phyloP scores from a whole-genome alignment of 2,329 filamentous ascomycete genomes.

The Pseudopyrenochaeta lycopersici region DNA sequence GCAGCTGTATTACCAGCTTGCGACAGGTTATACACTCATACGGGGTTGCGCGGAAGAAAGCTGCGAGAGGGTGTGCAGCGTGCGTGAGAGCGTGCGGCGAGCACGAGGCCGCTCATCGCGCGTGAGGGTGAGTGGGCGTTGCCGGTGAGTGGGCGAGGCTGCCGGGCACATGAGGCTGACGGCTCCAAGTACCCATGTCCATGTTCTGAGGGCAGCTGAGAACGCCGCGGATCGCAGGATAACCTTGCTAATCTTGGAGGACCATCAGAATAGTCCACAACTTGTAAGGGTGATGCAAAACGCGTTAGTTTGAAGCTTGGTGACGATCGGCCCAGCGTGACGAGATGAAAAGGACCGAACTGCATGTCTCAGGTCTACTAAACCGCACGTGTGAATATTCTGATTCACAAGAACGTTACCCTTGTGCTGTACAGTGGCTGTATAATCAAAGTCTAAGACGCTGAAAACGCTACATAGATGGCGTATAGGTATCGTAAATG shows the following conservation, averaged over 20 bases:
- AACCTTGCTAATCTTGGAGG: too few relatives aligned
- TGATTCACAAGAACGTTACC: not conserved
- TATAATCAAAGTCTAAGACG: not conserved
- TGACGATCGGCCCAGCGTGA: not conserved
- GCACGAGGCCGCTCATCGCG: conserved; percentile 17
- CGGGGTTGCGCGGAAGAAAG: not conserved
- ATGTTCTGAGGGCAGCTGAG: not conserved
- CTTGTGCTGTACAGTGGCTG: not conserved
- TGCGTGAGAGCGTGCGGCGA: conserved; percentile 11
- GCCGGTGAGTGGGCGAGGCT: conserved; percentile 16
- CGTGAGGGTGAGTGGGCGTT: conserved; percentile 11
- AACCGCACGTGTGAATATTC: not conserved
- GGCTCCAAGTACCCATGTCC: not conserved
- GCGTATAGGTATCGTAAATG: conserved; percentile 5
- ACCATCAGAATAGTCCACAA: too few relatives aligned
- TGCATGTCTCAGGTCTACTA: not conserved
- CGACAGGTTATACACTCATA: conserved; percentile 12
- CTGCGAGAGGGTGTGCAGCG: conserved; percentile 6
- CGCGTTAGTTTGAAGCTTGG: not conserved
- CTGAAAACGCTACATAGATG: not conserved
- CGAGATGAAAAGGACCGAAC: not conserved
- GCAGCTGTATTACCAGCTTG: not conserved
- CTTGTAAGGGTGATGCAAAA: too few relatives aligned
- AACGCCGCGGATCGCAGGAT: too few relatives aligned
- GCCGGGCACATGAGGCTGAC: conserved; percentile 21